Evolutionary conservation across 495 filamentous ascomycete genomes (phyloP).

Genomic region (Oidiodendron maius): DNA sequence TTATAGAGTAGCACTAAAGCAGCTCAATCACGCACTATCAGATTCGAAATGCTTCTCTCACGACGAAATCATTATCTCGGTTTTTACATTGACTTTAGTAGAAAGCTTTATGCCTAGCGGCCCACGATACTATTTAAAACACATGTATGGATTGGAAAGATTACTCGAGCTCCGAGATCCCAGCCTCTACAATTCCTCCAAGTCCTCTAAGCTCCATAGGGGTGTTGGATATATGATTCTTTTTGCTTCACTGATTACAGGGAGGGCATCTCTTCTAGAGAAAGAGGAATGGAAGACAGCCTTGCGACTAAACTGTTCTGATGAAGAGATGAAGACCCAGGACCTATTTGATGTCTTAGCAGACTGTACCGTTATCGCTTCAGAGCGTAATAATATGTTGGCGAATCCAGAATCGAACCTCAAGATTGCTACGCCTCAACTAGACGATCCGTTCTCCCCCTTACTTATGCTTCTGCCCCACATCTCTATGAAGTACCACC

Average conservation of each 20-base stretch:
- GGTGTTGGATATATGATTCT: background rate
- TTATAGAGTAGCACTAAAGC: background rate
- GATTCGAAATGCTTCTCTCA: background rate
- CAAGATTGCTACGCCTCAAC: background rate
- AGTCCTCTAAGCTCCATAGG: background rate
- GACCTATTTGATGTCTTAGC: background rate
- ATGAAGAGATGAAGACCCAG: background rate
- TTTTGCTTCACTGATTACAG: background rate
- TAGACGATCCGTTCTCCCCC: too few species aligned
- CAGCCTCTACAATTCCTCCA: background rate
- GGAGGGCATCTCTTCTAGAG: background rate
- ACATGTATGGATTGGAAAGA: background rate
- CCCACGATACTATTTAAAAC: background rate
- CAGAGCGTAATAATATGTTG: background rate
- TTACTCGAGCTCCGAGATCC: background rate
- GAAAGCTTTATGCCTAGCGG: background rate
- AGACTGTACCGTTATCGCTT: background rate
- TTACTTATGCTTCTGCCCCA: too few species aligned
- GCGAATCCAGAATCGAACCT: background rate
- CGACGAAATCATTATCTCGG: background rate
- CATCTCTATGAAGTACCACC: too few species aligned
- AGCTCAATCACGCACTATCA: constrained; percentile 3
- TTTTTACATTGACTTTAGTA: background rate
- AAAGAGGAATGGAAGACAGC: background rate
- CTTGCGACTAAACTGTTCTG: background rate